These are phyloP conservation scores for Leccinum variicolor DNA, from an alignment of 768 basidiomycete genomes.

Conservation along the genomic window DNA sequence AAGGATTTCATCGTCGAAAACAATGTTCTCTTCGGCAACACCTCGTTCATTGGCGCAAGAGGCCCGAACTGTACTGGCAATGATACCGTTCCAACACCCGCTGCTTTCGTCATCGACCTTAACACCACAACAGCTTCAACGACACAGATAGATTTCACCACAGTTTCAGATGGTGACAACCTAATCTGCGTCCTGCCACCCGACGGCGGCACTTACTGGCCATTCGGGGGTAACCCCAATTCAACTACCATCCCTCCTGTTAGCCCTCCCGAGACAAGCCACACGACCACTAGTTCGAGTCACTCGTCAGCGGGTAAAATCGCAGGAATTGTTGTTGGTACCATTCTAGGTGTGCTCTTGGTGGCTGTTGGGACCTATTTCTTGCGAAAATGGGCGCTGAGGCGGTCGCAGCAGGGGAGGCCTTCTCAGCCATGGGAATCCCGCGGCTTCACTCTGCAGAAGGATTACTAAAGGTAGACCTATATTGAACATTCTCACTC, in stretches of 20 bases:
- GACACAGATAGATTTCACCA: constrained; percentile 52
- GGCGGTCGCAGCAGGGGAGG: constrained; percentile 26
- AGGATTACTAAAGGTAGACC: background rate
- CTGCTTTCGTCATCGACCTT: constrained; percentile 56
- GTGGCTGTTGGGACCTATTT: constrained; percentile 43
- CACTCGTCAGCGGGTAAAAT: constrained; percentile 26
- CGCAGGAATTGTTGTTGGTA: constrained; percentile 50
- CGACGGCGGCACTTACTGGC: constrained; percentile 68
- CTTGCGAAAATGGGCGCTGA: constrained; percentile 46
- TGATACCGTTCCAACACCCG: constrained; percentile 49
- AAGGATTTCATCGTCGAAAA: constrained; percentile 62
- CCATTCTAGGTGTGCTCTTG: constrained; percentile 43
- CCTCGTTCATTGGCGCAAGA: constrained; percentile 67
- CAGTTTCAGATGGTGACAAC: constrained; percentile 50
- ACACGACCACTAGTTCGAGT: constrained; percentile 13
- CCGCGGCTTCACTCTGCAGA: constrained; percentile 18
- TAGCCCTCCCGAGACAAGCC: constrained; percentile 11
- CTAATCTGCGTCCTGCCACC: constrained; percentile 70
- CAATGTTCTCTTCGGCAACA: constrained; percentile 64
- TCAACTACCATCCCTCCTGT: constrained; percentile 20
- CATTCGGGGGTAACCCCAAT: constrained; percentile 53
- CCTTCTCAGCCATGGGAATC: constrained; percentile 13
- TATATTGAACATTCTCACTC: background rate
- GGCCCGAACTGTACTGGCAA: constrained; percentile 60
- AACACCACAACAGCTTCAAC: constrained; percentile 37